Base-by-base conservation (phyloP, 2,329 filamentous ascomycete species). In the Penicillium sp. region DNA sequence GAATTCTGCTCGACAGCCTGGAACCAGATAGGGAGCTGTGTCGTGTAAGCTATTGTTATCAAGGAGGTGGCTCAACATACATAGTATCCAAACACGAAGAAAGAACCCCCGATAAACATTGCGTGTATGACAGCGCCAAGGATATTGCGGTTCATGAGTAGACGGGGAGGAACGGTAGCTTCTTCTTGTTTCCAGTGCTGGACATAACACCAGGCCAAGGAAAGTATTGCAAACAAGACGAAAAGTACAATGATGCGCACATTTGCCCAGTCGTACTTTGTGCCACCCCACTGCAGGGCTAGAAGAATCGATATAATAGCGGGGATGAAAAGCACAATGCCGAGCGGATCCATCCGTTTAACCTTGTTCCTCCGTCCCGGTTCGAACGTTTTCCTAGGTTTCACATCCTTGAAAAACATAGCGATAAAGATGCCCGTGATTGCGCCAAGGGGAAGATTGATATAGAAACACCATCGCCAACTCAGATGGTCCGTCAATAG, bases 191-290 rank as follows among this genome's bases (percentile, higher is more conserved):
- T 71, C 65, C 69, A 74, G 44, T 64, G 43, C 54, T 79, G 74
- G 57, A 78, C 68, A 1, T 50, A 52, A 18, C 72, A 56, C 57
- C 79, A 77, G 1, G 72, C 71, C 3, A 73, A 71, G 0, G 76
- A 73, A n/a, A 82, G 71, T 4, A 82, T 72, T 6, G 75, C 75
- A 52, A 81, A 81, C 0, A 83, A 67, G 6, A 80, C 71, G 27
- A 83, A 76, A 4, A 82, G 69, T 0, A 74, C 73, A 48, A 82
- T 77, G 37, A 82, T 74, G 8, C 72, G 73, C 33, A 69, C 67
- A 58, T 73, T 75, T 20, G 59, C 66, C 80, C 80, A 82, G 1
- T 73, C 40, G 41, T 78, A 75, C 29, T 69, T 75, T 5, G 73
- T 74, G 1, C 77, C 75, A 11, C 77, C 77, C 70, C 73, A 78